phyloP scores from a whole-genome alignment of 441 rosid species.

The Jatropha multifida region DNA sequence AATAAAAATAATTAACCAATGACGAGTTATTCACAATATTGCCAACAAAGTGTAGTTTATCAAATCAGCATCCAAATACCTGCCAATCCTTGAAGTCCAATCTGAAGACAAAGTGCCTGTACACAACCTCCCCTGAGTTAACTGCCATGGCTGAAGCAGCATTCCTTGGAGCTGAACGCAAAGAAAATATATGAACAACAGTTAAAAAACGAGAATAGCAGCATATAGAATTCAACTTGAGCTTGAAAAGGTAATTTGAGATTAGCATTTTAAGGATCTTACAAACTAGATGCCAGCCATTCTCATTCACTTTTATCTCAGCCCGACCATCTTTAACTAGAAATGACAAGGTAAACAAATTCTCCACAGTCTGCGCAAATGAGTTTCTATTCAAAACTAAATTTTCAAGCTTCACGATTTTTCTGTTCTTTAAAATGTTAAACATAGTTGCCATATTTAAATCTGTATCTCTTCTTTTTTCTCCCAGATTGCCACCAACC shows the following conservation, averaged over 20 bases:
- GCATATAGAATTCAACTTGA: constrained; percentile 5
- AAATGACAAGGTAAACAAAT: constrained; percentile 76
- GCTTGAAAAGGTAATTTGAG: neutral
- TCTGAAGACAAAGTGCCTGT: constrained; percentile 65
- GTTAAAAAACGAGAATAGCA: neutral
- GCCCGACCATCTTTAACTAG: constrained; percentile 78
- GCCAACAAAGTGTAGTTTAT: neutral
- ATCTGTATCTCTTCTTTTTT: constrained; percentile 62
- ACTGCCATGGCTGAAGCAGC: constrained; percentile 51
- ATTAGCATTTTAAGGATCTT: constrained; percentile 29
- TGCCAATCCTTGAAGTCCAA: constrained; percentile 72
- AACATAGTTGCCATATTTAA: constrained; percentile 65
- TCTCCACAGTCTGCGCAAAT: constrained; percentile 72
- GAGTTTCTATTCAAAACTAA: constrained; percentile 60
- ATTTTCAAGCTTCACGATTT: constrained; percentile 51
- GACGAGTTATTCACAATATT: neutral
- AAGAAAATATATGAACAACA: neutral
- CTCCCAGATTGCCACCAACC: constrained; percentile 40
- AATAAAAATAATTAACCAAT: neutral
- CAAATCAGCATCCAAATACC: constrained; percentile 32
- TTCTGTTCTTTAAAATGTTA: constrained; percentile 51
- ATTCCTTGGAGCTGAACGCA: constrained; percentile 52
- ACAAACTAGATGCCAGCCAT: constrained; percentile 65
- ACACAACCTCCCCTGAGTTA: constrained; percentile 46
- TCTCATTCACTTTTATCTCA: constrained; percentile 48